Conservation (phyloP, 2,329 filamentous ascomycete species). For the Pseudonectria foliicola region DNA sequence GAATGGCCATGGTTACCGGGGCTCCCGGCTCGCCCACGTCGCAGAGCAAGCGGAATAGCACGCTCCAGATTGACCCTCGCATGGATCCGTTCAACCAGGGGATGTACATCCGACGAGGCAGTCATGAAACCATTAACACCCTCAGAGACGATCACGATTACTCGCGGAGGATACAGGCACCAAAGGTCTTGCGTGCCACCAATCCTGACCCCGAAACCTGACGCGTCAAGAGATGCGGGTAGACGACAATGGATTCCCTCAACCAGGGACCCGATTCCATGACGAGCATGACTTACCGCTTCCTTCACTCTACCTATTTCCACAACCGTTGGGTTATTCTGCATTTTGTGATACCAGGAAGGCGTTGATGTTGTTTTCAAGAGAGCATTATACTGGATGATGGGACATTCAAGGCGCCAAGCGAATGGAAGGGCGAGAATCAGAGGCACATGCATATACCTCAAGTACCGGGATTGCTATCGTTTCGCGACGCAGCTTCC, state of each 20-base stretch:
- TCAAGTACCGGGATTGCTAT: conserved; percentile 7
- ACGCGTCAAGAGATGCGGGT: conserved; percentile 4
- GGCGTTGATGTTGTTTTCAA: conserved; percentile 26
- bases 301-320: conserved; percentile 15
- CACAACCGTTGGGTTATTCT: conserved; percentile 19
- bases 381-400: conserved; percentile 13
- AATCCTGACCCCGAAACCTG: conserved; percentile 45
- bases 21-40: conserved; percentile 27
- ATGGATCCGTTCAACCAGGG: conserved; percentile 54
- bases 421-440: conserved; percentile 5
- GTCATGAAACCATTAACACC: conserved; percentile 56
- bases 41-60: conserved; percentile 43
- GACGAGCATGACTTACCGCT: conserved; percentile 26
- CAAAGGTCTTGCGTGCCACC: conserved; percentile 52
- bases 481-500: conserved; percentile 2
- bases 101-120: conserved; percentile 51
- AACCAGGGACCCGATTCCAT: conserved; percentile 21
- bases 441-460: conserved; percentile 13
- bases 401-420: conserved; percentile 11
- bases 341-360: conserved; percentile 34
- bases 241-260: conserved; percentile 6
- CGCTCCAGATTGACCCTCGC: conserved; percentile 53
- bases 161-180: conserved; percentile 50
- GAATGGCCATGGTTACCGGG: conserved; percentile 32
- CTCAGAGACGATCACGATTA: conserved; percentile 60